Evolutionary conservation across 306 rosid species (phyloP).

Genomic region (Vigna angularis): DNA sequence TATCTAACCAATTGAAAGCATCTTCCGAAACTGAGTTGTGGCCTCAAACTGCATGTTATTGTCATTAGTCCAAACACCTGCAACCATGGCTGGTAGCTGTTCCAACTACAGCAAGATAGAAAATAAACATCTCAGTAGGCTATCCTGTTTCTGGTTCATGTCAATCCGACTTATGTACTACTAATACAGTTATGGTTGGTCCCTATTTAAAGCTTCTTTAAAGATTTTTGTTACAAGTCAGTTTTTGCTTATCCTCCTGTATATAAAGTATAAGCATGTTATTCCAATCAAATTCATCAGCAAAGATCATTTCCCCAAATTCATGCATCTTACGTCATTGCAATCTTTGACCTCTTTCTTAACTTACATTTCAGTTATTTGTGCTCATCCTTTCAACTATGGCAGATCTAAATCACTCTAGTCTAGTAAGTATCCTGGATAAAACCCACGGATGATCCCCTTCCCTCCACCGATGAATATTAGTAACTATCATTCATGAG

Average conservation of each 20-base stretch:
- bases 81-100: slow-evolving; percentile 80
- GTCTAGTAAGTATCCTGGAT: no score
- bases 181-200: background rate
- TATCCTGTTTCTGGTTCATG: background rate
- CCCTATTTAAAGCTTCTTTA: background rate
- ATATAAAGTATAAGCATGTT: background rate
- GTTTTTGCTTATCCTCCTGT: background rate
- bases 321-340: background rate
- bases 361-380: no score
- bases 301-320: background rate
- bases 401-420: no score
- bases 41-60: slow-evolving; percentile 70
- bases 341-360: no score
- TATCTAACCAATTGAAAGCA: slow-evolving; percentile 81
- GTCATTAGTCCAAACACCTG: slow-evolving; percentile 74
- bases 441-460: background rate
- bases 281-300: background rate
- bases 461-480: background rate
- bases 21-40: slow-evolving; percentile 83
- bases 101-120: slow-evolving; percentile 66
- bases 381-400: no score
- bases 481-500: background rate
- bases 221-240: background rate
- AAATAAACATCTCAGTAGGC: background rate
- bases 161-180: background rate